These are phyloP conservation scores for Penicillium sp. DNA, from an alignment of 2,329 filamentous ascomycete species.

Conservation along the genomic window DNA sequence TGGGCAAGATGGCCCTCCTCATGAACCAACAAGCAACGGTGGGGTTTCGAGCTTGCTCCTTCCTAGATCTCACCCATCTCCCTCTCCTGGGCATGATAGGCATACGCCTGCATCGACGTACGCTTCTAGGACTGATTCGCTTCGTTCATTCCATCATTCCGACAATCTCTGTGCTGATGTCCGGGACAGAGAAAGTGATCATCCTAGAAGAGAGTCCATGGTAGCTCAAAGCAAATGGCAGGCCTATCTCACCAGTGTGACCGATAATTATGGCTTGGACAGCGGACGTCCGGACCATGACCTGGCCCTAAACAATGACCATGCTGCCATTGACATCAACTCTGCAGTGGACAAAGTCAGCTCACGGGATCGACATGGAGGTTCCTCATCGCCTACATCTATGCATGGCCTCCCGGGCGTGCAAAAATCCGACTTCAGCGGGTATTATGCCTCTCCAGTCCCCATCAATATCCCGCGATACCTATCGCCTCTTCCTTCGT, in stretches of 20 bases:
- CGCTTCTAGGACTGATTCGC: constrained; percentile 8
- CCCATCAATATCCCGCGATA: constrained; percentile 66
- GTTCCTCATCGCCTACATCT: constrained; percentile 11
- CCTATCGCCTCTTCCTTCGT: constrained; percentile 61
- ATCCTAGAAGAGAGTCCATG: constrained; percentile 19
- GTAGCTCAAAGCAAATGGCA: constrained; percentile 40
- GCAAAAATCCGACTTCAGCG: constrained; percentile 58
- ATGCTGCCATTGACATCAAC: constrained; percentile 64
- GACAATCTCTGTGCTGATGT: constrained; percentile 5
- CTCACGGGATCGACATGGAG: constrained; percentile 21
- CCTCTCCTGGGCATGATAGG: constrained; percentile 13
- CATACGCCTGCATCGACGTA: constrained; percentile 9
- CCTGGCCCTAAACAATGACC: constrained; percentile 73
- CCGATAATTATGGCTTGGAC: constrained; percentile 70
- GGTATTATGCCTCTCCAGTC: constrained; percentile 74
- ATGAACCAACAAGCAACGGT: constrained; percentile 4
- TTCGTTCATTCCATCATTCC: constrained; percentile 12
- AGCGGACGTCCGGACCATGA: constrained; percentile 73
- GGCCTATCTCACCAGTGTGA: constrained; percentile 41
- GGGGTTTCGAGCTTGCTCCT: constrained; percentile 19
- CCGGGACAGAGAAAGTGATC: constrained; percentile 14
- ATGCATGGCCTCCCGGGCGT: constrained; percentile 12
- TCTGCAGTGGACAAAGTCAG: constrained; percentile 47
- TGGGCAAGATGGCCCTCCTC: background rate
- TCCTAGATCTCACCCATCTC: constrained; percentile 9